Evolutionary conservation across 2,329 filamentous ascomycete genomes (phyloP), one percentile per base, ranked within the genome.

Genomic region (Aplosporella prunicola): DNA sequence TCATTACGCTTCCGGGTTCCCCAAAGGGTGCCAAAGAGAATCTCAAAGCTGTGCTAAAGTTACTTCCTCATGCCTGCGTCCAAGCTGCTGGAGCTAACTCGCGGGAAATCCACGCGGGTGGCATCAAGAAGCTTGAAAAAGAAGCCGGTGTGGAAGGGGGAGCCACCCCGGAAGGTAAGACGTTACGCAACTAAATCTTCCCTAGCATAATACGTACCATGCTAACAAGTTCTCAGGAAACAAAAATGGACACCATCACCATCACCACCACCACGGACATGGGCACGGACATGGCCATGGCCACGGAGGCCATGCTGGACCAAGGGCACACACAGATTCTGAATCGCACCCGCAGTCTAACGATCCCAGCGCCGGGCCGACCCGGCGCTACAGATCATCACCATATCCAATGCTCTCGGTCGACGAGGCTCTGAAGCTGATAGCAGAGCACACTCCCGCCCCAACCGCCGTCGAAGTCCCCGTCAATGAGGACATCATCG

Each of bases 21-120:
- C 91, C 91, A 0, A 96, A 96, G 58, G 91, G 88, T 1, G 91
- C 91, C 7, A 84, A 78, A 52, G 91, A 98, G 64, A 98, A 96
- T 53, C 72, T 98, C 0, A 78, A 91, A 52, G 80, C 88, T 2
- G 70, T 98, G 5, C 66, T 98, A 44, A 93, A 87, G 55, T 77
- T 89, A n/a, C 64, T 98, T 5, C 88, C 89, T 0, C 91, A 98
- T 61, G 91, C 91, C n/a, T 98, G 91, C 48, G 65, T 83, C 6
- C 89, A 96, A 64, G 83, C 85, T 18, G 77, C 82, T 0, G 91
- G 89, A 1, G 78, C 76, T 10, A 77, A 93, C 52, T 96, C 91
- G 1, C 74, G 91, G 47, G 59, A 66, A 1, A 62, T 95, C 5
- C 91, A 98, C 57, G 68, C 71, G 1, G 87, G 87, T 2, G 89